phyloP scores from a whole-genome alignment of 371 early-diverging fungal species.

The Lichtheimia corymbifera region DNA sequence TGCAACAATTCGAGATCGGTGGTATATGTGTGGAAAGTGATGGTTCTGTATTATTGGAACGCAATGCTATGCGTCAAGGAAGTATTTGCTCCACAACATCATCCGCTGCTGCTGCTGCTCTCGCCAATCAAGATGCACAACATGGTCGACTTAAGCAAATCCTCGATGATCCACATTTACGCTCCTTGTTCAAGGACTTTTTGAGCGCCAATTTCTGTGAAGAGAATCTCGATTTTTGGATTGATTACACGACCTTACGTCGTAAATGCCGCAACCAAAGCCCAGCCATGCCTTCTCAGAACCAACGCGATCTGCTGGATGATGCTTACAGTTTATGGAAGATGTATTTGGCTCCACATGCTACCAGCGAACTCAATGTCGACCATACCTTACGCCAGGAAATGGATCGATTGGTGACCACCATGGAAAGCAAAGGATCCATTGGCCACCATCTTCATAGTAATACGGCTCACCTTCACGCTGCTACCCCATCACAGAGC shows the following conservation, averaged over 20 bases:
- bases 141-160: conserved; percentile 51
- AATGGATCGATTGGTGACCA: conserved; percentile 47
- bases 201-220: conserved; percentile 70
- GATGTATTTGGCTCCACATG: conserved; percentile 58
- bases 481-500: conserved; percentile 40
- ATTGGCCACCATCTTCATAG: conserved; percentile 28
- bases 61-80: background rate
- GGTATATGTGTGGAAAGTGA: too few relatives aligned
- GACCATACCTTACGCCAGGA: conserved; percentile 50
- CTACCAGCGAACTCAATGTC: conserved; percentile 64
- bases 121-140: conserved; percentile 13
- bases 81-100: background rate
- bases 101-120: background rate
- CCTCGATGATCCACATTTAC: conserved; percentile 55
- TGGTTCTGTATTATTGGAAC: too few relatives aligned
- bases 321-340: conserved; percentile 64
- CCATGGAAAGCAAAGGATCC: conserved; percentile 37
- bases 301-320: conserved; percentile 47
- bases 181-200: conserved; percentile 67
- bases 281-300: conserved; percentile 31
- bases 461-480: conserved; percentile 38
- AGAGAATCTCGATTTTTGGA: conserved; percentile 72
- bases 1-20: too few relatives aligned
- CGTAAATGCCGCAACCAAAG: conserved; percentile 45
- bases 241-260: conserved; percentile 50